A percentile compares a stretch with the other conserved stretches of the same genome.
These are phyloP conservation scores for Erysimum cheiri DNA, from an alignment of 441 rosid species.

Conservation along the genomic window DNA sequence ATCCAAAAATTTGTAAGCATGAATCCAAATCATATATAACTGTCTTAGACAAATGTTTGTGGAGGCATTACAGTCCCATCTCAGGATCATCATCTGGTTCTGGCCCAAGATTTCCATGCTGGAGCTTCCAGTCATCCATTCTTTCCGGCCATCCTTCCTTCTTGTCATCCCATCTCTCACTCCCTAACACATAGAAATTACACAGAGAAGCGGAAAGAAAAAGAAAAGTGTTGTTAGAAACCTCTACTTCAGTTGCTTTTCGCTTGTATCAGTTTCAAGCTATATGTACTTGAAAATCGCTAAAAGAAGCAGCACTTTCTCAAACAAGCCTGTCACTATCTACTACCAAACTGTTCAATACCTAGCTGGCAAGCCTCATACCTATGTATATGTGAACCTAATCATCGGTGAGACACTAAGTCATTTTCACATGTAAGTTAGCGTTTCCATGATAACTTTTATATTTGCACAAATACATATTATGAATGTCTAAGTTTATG, in stretches of 20 bases:
- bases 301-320: neutral
- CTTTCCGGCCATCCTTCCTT: slow-evolving; percentile 93
- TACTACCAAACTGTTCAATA: neutral
- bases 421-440: neutral
- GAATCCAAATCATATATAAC: slow-evolving; percentile 3
- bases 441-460: neutral
- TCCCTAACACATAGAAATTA: slow-evolving; percentile 50
- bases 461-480: neutral
- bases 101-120: slow-evolving; percentile 84
- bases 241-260: slow-evolving; percentile 5
- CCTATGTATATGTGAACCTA: neutral
- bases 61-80: slow-evolving; percentile 59
- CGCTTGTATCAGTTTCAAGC: neutral
- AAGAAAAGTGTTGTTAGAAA: slow-evolving; percentile 4
- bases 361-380: neutral
- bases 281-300: neutral
- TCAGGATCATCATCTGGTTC: slow-evolving; percentile 83
- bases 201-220: neutral
- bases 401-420: neutral
- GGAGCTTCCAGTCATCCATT: slow-evolving; percentile 94
- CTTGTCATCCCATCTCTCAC: slow-evolving; percentile 82
- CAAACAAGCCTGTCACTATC: slow-evolving; percentile 1
- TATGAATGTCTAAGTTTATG: neutral
- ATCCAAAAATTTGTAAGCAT: slow-evolving; percentile 17
- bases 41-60: neutral